A percentile compares a stretch with the other conserved stretches of the same genome.
phyloP scores from a whole-genome alignment of 306 rosid species.

The Geum urbanum region DNA sequence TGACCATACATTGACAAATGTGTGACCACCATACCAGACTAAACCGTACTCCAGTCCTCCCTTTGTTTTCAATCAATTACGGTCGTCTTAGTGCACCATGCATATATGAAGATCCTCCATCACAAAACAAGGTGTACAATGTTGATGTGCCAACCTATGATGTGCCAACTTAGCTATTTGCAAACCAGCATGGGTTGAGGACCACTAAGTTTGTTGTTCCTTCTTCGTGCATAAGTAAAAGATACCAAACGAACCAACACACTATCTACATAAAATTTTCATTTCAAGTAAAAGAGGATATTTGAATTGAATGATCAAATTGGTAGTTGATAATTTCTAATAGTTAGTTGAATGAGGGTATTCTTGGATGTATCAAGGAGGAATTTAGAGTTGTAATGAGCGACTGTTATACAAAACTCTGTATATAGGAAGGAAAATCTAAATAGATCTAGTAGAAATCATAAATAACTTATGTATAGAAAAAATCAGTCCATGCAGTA shows the following conservation, averaged over 20 bases:
- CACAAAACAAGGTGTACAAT: background rate
- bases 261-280: background rate
- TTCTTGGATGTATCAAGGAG: no score
- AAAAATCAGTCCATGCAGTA: background rate
- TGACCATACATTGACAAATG: no score
- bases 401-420: no score
- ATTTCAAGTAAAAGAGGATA: no score
- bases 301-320: no score
- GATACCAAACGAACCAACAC: background rate
- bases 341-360: no score
- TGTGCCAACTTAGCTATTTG: background rate
- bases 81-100: background rate
- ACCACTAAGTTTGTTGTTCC: background rate
- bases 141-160: background rate
- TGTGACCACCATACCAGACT: no score
- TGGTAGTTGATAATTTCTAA: no score
- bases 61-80: no score
- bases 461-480: background rate
- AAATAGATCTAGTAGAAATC: background rate
- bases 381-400: no score
- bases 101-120: background rate
- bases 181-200: background rate
- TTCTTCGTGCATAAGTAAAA: background rate
- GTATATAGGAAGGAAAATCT: no score
- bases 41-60: no score